Percentiles rank a stretch among this genome's conserved stretches.
phyloP scores from a whole-genome alignment of 805 yeast genomes.

The Candida sphagnicola region DNA sequence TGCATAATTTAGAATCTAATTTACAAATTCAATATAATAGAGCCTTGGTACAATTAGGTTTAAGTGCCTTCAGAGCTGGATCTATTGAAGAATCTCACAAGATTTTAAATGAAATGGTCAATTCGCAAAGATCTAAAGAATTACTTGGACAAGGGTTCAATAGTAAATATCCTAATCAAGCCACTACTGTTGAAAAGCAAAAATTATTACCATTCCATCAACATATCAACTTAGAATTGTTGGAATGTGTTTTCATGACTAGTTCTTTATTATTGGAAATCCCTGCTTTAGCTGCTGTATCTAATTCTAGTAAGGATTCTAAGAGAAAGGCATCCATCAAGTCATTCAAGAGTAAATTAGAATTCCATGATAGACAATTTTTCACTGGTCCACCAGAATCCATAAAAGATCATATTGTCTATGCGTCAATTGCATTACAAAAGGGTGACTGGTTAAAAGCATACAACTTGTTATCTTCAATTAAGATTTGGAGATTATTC shows the following conservation, averaged over 20 bases:
- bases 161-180: slow-evolving; percentile 61
- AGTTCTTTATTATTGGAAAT: slow-evolving; percentile 85
- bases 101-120: slow-evolving; percentile 80
- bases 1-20: slow-evolving; percentile 79
- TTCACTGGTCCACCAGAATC: slow-evolving; percentile 98
- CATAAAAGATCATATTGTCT: slow-evolving; percentile 87
- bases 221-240: slow-evolving; percentile 93
- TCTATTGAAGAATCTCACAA: slow-evolving; percentile 83
- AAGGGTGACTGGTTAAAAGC: slow-evolving; percentile 87
- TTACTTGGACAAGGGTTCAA: slow-evolving; percentile 84
- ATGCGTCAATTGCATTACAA: slow-evolving; percentile 85
- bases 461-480: slow-evolving; percentile 62
- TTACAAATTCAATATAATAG: slow-evolving; percentile 93
- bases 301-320: slow-evolving; percentile 61
- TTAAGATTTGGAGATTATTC: slow-evolving; percentile 83
- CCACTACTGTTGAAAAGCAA: slow-evolving; percentile 61
- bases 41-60: slow-evolving; percentile 91
- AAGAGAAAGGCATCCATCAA: slow-evolving; percentile 57
- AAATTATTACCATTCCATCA: slow-evolving; percentile 94
- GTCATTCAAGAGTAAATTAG: slow-evolving; percentile 87
- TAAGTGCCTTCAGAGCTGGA: slow-evolving; percentile 91
- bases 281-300: slow-evolving; percentile 67
- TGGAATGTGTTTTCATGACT: slow-evolving; percentile 92
- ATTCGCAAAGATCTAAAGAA: slow-evolving; percentile 83
- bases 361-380: slow-evolving; percentile 88